Percentiles rank a stretch among this genome's conserved stretches.
Evolutionary conservation across 2,329 filamentous ascomycete genomes (phyloP).

Genomic region (Ceratocystis lukuohia): DNA sequence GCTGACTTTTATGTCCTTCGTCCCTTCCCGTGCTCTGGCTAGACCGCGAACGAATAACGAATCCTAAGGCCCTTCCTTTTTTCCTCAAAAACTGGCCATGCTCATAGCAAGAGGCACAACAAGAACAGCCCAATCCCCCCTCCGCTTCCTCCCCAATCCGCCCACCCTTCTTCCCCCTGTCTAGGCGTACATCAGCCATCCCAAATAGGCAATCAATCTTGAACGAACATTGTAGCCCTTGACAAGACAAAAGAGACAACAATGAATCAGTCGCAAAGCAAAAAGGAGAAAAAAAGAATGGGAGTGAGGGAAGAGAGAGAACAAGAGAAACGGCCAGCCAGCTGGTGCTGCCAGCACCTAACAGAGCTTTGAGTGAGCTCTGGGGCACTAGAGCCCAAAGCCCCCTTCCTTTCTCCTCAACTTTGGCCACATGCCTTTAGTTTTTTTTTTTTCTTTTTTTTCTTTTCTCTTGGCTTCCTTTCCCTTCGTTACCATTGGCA

Average conservation of each 20-base stretch:
- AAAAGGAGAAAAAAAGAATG: neutral
- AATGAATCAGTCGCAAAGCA: neutral
- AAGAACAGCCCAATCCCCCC: neutral
- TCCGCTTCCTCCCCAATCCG: neutral
- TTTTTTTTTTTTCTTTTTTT: neutral
- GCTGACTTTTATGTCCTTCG: neutral
- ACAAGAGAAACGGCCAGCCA: neutral
- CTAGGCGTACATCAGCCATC: neutral
- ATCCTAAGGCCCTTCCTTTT: neutral
- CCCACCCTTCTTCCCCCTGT: neutral
- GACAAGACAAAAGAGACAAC: constrained; percentile 4
- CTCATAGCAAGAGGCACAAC: neutral
- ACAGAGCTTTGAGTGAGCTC: no score
- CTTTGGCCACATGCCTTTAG: neutral
- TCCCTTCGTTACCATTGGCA: neutral
- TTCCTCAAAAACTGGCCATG: neutral
- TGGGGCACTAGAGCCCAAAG: neutral
- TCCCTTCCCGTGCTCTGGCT: neutral
- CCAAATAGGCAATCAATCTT: constrained; percentile 15
- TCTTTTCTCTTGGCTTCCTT: neutral
- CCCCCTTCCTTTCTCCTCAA: neutral
- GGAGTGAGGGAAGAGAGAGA: neutral
- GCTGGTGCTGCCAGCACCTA: no score
- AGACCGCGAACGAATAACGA: neutral
- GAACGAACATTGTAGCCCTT: constrained; percentile 10